phyloP scores from a whole-genome alignment of 306 rosid genomes.

The Trifolium pratense region DNA sequence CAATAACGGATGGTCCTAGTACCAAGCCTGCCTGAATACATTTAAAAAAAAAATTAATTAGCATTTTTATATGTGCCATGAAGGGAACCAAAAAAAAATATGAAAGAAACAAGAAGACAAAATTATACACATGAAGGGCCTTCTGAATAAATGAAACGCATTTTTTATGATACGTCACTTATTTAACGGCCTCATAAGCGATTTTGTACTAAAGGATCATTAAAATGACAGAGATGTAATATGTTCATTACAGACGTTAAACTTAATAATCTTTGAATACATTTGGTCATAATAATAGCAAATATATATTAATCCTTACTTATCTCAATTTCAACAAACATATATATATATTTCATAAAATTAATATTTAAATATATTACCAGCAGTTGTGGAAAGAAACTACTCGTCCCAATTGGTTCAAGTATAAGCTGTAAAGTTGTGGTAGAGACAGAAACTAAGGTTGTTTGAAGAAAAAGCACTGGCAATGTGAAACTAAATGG shows the following conservation, averaged over 20 bases:
- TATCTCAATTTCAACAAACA: not conserved
- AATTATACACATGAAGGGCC: no score
- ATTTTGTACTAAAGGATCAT: no score
- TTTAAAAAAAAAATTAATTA: not conserved
- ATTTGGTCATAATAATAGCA: not conserved
- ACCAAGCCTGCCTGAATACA: conserved; percentile 52
- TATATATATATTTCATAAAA: not conserved
- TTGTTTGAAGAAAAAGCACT: conserved; percentile 44
- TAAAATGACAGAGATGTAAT: no score
- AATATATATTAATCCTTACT: no score
- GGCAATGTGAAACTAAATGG: conserved; percentile 46
- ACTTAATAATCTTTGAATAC: no score
- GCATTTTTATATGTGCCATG: not conserved
- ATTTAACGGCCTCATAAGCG: no score
- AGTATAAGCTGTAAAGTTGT: conserved; percentile 43
- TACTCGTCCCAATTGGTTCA: conserved; percentile 54
- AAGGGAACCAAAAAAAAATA: no score
- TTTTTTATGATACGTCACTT: no score
- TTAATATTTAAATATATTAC: conserved; percentile 39
- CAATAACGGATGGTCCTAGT: conserved; percentile 59
- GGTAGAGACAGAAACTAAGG: conserved; percentile 43
- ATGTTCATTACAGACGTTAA: no score
- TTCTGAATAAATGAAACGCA: no score
- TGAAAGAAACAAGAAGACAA: no score
- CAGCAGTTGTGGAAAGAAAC: conserved; percentile 60